Evolutionary conservation across 208 protist genomes (phyloP), one percentile per base, ranked within the genome.

Genomic region (Acanthamoeba triangularis): DNA sequence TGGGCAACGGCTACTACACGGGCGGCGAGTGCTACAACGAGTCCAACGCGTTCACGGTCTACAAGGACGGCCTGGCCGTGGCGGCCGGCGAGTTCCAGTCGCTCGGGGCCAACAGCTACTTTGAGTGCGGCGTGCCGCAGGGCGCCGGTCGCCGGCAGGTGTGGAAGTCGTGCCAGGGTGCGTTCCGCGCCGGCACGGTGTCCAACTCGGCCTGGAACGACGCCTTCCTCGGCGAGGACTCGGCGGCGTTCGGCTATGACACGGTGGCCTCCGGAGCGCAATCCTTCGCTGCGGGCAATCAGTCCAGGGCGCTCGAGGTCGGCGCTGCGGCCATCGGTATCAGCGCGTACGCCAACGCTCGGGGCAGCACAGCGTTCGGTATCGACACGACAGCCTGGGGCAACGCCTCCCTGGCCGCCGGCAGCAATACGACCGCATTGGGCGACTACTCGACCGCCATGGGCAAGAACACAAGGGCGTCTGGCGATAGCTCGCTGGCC

Each of bases 161-260:
- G 49, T 87, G 28, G 23, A 61, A 49, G 28, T 28, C 41, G 78
- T 87, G 78, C 78, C 63, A 44, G 37, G 78, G 47, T n/a, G 78
- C 78, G 3, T 59, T 52, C 47, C 41, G 78, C n/a, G 78, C 78
- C 28, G 78, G 78, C 49, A 59, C 41, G 28, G 78, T 87, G n/a
- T 47, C 78, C 28, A 30, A 11, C 10, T 61, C 78, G 41, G 78
- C 78, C 49, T 87, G 78, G 78, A 87, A 87, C 30, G 23, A 41
- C 37, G 78, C 11, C n/a, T 61, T 61, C 78, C 23, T 87, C 11
- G 78, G 78, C 41, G 47, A 87, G n/a, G 44, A 87, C 78, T 87
- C 78, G 1, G 78, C 78, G 20, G 78, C 78, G 10, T 87, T 90
- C 10, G 82, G 82, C 54, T 61, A 47, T n/a, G 82, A 61, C 13